These are phyloP conservation scores for Paulownia fortunei DNA, from an alignment of 257 asterid genomes.

Conservation along the genomic window DNA sequence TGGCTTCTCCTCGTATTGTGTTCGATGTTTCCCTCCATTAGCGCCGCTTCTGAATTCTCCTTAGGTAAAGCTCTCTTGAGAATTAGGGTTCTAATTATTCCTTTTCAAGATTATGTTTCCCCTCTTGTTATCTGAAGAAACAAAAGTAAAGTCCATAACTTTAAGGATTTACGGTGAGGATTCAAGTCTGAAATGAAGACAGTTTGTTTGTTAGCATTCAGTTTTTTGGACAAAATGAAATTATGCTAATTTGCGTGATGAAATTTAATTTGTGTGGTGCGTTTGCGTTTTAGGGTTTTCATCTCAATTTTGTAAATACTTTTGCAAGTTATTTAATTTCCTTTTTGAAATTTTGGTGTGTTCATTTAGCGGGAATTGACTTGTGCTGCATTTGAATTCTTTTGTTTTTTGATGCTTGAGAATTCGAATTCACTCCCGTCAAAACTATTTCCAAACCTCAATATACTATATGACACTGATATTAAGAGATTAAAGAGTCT, in stretches of 20 bases:
- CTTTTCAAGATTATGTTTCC: neutral
- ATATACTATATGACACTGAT: neutral
- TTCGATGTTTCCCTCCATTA: conserved; percentile 23
- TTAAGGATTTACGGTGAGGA: conserved; percentile 1
- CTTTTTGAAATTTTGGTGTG: neutral
- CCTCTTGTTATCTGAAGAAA: conserved; percentile 20
- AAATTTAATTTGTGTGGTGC: neutral
- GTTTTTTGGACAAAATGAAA: neutral
- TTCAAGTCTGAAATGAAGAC: conserved; percentile 18
- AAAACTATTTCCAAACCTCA: neutral
- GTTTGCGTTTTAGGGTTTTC: conserved; percentile 14
- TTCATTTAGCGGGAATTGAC: neutral
- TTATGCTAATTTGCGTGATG: conserved; percentile 15
- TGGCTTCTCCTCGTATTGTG: conserved; percentile 41
- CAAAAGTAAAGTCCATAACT: neutral
- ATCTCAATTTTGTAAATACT: neutral
- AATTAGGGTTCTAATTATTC: conserved; percentile 7
- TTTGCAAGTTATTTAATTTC: conserved; percentile 3
- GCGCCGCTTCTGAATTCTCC: conserved; percentile 46
- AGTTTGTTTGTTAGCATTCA: neutral
- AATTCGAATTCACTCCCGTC: neutral
- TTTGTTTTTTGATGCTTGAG: neutral
- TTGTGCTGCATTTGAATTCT: neutral
- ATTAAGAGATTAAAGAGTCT: neutral
- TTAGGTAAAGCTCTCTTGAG: conserved; percentile 52